phyloP scores from a whole-genome alignment of 1,284 basidiomycete genomes.

The Rhodotorula sp. region DNA sequence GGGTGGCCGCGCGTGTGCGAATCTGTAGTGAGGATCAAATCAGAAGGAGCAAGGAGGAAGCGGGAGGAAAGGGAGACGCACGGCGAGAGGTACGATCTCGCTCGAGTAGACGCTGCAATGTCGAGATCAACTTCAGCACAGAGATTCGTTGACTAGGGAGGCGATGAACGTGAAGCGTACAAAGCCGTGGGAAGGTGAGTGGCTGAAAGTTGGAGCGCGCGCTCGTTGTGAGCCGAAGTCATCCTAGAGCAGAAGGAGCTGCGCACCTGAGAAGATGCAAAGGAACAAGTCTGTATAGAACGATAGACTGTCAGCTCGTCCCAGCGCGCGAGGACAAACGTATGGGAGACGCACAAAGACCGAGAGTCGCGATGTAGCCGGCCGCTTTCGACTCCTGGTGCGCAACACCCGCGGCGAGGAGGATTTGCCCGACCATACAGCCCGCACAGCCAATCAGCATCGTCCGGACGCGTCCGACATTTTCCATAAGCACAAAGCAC shows the following conservation, averaged over 20 bases:
- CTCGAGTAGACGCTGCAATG: constrained; percentile 21
- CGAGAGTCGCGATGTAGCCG: constrained; percentile 27
- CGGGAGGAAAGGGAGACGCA: no score
- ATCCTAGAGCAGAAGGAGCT: no score
- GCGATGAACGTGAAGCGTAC: no score
- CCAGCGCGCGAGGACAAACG: constrained; percentile 24
- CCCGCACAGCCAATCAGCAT: constrained; percentile 25
- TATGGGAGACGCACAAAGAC: constrained; percentile 38
- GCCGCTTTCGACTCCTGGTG: constrained; percentile 24
- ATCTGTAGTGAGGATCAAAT: not conserved
- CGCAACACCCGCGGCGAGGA: constrained; percentile 35
- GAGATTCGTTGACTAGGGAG: no score
- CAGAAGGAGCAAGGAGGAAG: no score
- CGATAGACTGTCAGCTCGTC: no score
- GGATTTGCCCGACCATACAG: constrained; percentile 34
- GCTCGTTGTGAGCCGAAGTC: no score
- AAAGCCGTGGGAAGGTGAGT: constrained; percentile 12
- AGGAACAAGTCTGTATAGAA: constrained; percentile 15
- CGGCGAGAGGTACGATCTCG: constrained; percentile 31
- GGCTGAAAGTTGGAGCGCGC: not conserved
- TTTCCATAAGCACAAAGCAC: constrained; percentile 24
- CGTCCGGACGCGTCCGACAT: constrained; percentile 24
- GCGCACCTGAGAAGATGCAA: constrained; percentile 2
- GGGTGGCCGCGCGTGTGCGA: constrained; percentile 25
- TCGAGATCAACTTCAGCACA: no score